A percentile compares a stretch with the other conserved stretches of the same genome.
Evolutionary conservation across 2,329 filamentous ascomycete genomes (phyloP).

Genomic region (Emmonsiellopsis sp.): DNA sequence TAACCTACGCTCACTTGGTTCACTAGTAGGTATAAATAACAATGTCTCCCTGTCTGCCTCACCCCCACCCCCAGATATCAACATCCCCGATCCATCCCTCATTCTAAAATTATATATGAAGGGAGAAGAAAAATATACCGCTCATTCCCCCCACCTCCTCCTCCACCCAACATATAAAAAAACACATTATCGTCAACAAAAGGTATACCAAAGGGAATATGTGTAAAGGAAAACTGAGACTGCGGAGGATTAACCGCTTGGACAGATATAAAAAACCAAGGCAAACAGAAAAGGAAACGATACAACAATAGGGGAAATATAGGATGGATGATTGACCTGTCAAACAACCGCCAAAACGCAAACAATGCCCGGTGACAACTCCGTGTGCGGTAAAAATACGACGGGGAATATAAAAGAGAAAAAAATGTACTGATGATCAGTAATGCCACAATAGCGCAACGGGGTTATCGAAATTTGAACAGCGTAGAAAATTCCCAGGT

Average conservation of each 20-base stretch:
- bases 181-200: neutral
- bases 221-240: neutral
- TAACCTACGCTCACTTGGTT: neutral
- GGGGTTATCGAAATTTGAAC: neutral
- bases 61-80: no score
- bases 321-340: neutral
- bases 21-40: neutral
- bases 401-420: neutral
- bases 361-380: slow-evolving; percentile 2
- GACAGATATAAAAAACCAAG: slow-evolving; percentile 12
- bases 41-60: neutral
- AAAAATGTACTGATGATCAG: neutral
- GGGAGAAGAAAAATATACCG: neutral
- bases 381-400: neutral
- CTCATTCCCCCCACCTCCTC: no score
- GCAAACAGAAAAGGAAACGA: slow-evolving; percentile 4
- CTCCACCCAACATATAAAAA: neutral
- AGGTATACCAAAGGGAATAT: slow-evolving; percentile 2
- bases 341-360: neutral
- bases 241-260: neutral
- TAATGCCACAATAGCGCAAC: neutral
- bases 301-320: neutral
- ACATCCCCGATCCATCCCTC: no score
- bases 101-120: no score
- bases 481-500: no score